phyloP scores from a whole-genome alignment of 306 rosid genomes.

The Corylus americana region DNA sequence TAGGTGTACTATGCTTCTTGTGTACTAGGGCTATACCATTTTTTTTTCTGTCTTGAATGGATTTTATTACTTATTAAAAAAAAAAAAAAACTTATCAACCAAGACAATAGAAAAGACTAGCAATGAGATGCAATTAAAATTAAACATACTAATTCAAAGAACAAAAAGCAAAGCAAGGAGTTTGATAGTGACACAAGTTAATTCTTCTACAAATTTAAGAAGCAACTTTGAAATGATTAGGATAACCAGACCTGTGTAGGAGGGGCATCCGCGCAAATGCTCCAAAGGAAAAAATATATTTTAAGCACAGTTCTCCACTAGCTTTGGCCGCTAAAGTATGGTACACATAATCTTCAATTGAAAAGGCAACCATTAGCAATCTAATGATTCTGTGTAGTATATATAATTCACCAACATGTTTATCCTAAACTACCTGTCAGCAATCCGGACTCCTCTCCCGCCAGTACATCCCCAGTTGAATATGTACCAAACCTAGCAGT shows the following conservation, averaged over 20 bases:
- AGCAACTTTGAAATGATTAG: background rate
- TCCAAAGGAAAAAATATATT: slow-evolving; percentile 81
- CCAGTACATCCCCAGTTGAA: slow-evolving; percentile 62
- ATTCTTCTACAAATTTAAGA: background rate
- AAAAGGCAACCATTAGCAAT: slow-evolving; percentile 32
- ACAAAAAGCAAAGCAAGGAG: background rate
- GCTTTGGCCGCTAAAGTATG: slow-evolving; percentile 92
- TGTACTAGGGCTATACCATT: background rate
- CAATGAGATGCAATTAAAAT: background rate
- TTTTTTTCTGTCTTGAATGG: background rate
- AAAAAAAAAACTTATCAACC: too few relatives aligned
- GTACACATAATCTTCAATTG: slow-evolving; percentile 75
- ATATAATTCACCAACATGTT: slow-evolving; percentile 15
- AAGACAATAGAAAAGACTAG: background rate
- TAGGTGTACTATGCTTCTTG: background rate
- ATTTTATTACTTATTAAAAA: background rate
- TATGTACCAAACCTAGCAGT: slow-evolving; percentile 66
- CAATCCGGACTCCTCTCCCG: slow-evolving; percentile 68
- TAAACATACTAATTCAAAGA: background rate
- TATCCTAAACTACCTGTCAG: slow-evolving; percentile 61
- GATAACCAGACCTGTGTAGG: slow-evolving; percentile 64
- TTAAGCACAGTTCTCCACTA: slow-evolving; percentile 96
- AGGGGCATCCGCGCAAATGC: slow-evolving; percentile 88
- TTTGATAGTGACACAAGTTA: background rate
- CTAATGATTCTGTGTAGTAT: slow-evolving; percentile 7